Conservation (phyloP, 2,329 filamentous ascomycete genomes). For the Eurotiales sp. region DNA sequence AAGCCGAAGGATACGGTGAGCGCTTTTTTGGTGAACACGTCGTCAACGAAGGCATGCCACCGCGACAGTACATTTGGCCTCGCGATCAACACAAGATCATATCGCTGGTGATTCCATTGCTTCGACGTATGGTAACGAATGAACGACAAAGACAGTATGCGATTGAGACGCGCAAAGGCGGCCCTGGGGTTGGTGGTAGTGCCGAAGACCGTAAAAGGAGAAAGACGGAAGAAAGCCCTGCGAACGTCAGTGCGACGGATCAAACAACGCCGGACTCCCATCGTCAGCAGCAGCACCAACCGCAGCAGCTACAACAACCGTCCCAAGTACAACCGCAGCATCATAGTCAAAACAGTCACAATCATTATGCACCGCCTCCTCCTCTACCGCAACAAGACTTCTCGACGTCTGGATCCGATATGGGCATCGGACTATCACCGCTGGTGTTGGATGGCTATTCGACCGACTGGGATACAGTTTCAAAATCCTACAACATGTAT, state of each 20-base stretch:
- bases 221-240: constrained; percentile 33
- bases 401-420: constrained; percentile 19
- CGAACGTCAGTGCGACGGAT: constrained; percentile 21
- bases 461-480: constrained; percentile 35
- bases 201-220: constrained; percentile 34
- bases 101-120: constrained; percentile 53
- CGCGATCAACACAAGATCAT: constrained; percentile 54
- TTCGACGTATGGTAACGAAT: constrained; percentile 58
- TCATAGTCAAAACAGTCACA: constrained; percentile 16
- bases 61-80: constrained; percentile 50
- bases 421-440: constrained; percentile 32
- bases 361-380: constrained; percentile 21
- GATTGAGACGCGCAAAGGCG: constrained; percentile 52
- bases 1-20: constrained; percentile 48
- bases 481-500: constrained; percentile 35
- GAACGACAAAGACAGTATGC: constrained; percentile 57
- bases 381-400: constrained; percentile 25
- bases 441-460: constrained; percentile 37
- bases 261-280: constrained; percentile 15
- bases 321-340: constrained; percentile 14
- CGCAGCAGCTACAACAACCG: constrained; percentile 24
- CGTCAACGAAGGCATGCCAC: constrained; percentile 36
- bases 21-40: constrained; percentile 50
- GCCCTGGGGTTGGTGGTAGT: constrained; percentile 20
- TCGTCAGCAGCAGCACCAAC: constrained; percentile 27